Conservation (phyloP, 2,329 filamentous ascomycete species). For the Epichloe bromicola region DNA sequence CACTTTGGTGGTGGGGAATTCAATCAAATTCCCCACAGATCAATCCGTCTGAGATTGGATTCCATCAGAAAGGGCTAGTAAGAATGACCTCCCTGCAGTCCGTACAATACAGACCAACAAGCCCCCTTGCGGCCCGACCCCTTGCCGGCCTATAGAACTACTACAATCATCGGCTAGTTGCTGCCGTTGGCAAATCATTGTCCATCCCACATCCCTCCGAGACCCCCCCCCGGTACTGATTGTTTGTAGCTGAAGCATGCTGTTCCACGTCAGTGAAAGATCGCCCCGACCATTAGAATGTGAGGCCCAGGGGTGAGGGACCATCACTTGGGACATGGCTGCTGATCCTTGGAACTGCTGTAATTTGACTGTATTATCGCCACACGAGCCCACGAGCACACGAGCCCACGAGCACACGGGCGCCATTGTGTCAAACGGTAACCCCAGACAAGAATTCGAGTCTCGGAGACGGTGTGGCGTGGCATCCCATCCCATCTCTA, state of each 20-base stretch:
- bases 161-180: too few species aligned
- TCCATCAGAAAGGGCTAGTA: background rate
- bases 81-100: background rate
- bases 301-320: too few species aligned
- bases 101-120: too few species aligned
- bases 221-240: too few species aligned
- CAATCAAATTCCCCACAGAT: background rate
- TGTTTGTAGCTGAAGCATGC: too few species aligned
- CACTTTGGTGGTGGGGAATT: background rate
- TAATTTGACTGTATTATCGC: constrained; percentile 1
- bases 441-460: background rate
- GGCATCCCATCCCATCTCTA: background rate
- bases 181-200: too few species aligned
- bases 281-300: too few species aligned
- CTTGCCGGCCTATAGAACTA: too few species aligned
- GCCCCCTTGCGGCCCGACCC: too few species aligned
- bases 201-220: too few species aligned
- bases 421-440: background rate
- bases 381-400: background rate
- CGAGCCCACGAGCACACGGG: background rate
- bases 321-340: too few species aligned
- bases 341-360: constrained; percentile 4
- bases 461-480: background rate
- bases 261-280: too few species aligned
- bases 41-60: background rate